Evolutionary conservation across 1,139 yeast species (phyloP).

Genomic region (Geotrichum citri-aurantii): DNA sequence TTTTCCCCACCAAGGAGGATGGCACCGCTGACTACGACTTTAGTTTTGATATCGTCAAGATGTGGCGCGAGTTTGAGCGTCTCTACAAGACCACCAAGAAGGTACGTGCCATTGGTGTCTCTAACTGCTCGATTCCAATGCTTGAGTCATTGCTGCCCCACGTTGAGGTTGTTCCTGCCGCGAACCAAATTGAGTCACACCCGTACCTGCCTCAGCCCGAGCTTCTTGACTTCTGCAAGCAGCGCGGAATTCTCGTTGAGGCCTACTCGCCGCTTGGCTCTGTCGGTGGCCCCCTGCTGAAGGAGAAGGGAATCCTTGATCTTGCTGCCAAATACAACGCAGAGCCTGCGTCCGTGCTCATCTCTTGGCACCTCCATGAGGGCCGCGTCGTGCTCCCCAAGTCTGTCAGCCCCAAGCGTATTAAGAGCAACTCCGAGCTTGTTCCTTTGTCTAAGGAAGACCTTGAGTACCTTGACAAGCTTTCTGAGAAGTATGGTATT

Average conservation of each 20-base stretch:
- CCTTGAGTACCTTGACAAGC: constrained; percentile 43
- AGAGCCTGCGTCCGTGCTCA: constrained; percentile 55
- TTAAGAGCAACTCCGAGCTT: constrained; percentile 50
- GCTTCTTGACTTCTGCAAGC: constrained; percentile 48
- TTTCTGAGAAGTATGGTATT: constrained; percentile 24
- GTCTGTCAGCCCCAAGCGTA: constrained; percentile 56
- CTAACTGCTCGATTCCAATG: constrained; percentile 58
- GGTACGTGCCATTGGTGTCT: constrained; percentile 77
- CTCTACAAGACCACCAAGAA: constrained; percentile 53
- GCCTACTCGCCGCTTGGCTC: constrained; percentile 83
- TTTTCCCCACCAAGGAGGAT: constrained; percentile 40
- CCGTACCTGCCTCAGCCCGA: constrained; percentile 70
- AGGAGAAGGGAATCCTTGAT: constrained; percentile 43
- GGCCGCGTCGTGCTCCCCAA: constrained; percentile 70
- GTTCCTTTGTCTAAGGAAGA: constrained; percentile 52
- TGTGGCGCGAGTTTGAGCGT: constrained; percentile 66
- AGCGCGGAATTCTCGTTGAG: constrained; percentile 54
- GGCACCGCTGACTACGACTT: constrained; percentile 43
- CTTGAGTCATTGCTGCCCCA: constrained; percentile 50
- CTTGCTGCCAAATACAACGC: constrained; percentile 54
- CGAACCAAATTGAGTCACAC: constrained; percentile 69
- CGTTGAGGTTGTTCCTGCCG: constrained; percentile 57
- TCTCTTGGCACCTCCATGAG: constrained; percentile 69
- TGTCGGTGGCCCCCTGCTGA: constrained; percentile 56
- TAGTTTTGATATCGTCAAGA: constrained; percentile 54